Conservation (phyloP, 495 filamentous ascomycete species). For the Penicillium ochrochloron region DNA sequence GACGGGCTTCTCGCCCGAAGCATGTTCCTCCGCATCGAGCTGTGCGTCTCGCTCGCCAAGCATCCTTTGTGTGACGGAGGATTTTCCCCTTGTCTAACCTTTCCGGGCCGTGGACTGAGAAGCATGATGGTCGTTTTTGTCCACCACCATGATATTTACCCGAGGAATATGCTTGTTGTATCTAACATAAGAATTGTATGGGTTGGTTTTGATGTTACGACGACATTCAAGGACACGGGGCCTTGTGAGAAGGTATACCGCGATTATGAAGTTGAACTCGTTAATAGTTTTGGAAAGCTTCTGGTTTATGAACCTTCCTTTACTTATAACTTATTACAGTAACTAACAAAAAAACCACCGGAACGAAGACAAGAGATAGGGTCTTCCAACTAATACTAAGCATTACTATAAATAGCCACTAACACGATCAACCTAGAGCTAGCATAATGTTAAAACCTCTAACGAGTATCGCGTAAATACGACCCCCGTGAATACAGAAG, state of each 20-base stretch:
- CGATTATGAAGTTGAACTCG: slow-evolving; percentile 24
- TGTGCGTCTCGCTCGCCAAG: slow-evolving; percentile 29
- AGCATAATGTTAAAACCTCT: background rate
- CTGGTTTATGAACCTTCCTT: too few relatives aligned
- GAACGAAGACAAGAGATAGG: slow-evolving; percentile 30
- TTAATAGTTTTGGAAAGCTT: slow-evolving; percentile 17
- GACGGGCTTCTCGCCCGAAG: slow-evolving; percentile 25
- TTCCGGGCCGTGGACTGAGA: slow-evolving; percentile 5
- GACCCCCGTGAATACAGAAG: background rate
- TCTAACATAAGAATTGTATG: slow-evolving; percentile 26
- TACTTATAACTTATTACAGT: too few relatives aligned
- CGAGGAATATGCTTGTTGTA: slow-evolving; percentile 31
- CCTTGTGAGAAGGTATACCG: slow-evolving; percentile 14
- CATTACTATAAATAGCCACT: background rate
- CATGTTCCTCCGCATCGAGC: slow-evolving; percentile 31
- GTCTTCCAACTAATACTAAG: slow-evolving; percentile 36
- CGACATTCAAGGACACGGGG: slow-evolving; percentile 22
- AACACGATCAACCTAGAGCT: background rate
- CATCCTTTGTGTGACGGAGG: slow-evolving; percentile 25
- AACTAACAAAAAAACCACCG: slow-evolving; percentile 11
- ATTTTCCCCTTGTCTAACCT: slow-evolving; percentile 29
- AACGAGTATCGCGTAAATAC: background rate
- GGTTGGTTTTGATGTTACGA: slow-evolving; percentile 38
- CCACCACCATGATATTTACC: slow-evolving; percentile 31
- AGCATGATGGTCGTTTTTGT: slow-evolving; percentile 12